Percentiles rank a stretch among this genome's conserved stretches.
Evolutionary conservation across 495 filamentous ascomycete genomes (phyloP).

Genomic region (Tuber indicum): DNA sequence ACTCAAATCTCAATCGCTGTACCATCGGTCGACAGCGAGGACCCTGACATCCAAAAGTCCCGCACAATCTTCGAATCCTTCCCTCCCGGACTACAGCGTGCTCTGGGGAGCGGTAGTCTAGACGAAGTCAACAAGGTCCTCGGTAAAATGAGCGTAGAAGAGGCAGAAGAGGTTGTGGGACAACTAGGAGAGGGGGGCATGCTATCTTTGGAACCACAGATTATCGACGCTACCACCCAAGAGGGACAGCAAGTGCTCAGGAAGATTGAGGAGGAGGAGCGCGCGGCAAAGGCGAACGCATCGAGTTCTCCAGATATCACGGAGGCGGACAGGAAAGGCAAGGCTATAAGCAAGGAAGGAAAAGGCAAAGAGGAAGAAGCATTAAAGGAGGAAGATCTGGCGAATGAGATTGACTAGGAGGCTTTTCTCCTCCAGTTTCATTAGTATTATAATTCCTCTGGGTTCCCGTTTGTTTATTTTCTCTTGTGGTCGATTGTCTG

Average conservation of each 20-base stretch:
- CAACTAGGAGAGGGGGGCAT: conserved; percentile 80
- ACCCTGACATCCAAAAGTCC: conserved; percentile 58
- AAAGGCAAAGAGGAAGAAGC: conserved; percentile 17
- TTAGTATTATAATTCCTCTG: background rate
- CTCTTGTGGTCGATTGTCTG: background rate
- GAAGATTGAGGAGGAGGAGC: conserved; percentile 62
- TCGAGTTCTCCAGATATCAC: conserved; percentile 19
- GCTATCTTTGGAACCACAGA: conserved; percentile 81
- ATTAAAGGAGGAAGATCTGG: conserved; percentile 19
- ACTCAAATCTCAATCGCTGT: conserved; percentile 87
- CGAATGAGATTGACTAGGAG: conserved; percentile 20
- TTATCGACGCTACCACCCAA: conserved; percentile 93
- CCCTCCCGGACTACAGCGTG: conserved; percentile 68
- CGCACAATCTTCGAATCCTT: conserved; percentile 79
- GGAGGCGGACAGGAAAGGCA: conserved; percentile 14
- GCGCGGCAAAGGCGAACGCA: conserved; percentile 30
- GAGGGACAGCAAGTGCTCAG: conserved; percentile 73
- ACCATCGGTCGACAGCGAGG: conserved; percentile 58
- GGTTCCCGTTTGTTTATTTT: conserved; percentile 3
- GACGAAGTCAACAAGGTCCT: conserved; percentile 96
- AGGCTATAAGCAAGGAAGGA: background rate
- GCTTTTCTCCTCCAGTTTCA: background rate
- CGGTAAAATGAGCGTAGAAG: conserved; percentile 83
- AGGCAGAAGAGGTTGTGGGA: conserved; percentile 84
- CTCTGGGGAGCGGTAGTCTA: conserved; percentile 73